Conservation (phyloP, 148 eudicot species). For the Simmondsia chinensis region DNA sequence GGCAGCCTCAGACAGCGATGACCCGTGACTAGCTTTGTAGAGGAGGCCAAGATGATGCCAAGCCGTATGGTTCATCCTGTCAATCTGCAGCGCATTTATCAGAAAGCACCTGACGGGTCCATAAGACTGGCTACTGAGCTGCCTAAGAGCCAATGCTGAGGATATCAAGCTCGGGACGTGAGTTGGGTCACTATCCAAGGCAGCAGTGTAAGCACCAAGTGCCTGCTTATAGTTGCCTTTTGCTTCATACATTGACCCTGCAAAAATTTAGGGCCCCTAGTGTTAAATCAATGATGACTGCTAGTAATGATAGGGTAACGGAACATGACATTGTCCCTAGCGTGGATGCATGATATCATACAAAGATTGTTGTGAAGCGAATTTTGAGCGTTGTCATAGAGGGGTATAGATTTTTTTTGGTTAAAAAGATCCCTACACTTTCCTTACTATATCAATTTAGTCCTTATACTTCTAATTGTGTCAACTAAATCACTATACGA, state of each 20-base stretch:
- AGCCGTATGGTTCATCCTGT: slow-evolving; percentile 57
- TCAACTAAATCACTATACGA: no score
- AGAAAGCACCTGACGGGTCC: slow-evolving; percentile 45
- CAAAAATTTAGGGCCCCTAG: slow-evolving; percentile 1
- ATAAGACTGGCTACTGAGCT: slow-evolving; percentile 20
- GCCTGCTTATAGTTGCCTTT: slow-evolving; percentile 61
- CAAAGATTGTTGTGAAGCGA: no score
- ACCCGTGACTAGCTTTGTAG: slow-evolving; percentile 35
- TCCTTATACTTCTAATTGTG: no score
- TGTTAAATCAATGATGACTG: neutral
- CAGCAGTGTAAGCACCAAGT: slow-evolving; percentile 38
- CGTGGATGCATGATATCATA: no score
- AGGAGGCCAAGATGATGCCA: slow-evolving; percentile 80
- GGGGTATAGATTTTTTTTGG: no score
- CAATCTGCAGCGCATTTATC: slow-evolving; percentile 54
- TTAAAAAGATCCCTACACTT: no score
- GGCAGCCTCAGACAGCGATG: slow-evolving; percentile 44
- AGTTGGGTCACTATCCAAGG: slow-evolving; percentile 54
- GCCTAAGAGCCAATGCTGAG: slow-evolving; percentile 41
- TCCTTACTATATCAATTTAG: no score
- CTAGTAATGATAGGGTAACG: neutral
- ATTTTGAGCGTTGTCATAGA: no score
- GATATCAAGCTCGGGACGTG: slow-evolving; percentile 76
- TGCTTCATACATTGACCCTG: slow-evolving; percentile 69
- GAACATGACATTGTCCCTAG: neutral